Evolutionary conservation across 2,329 filamentous ascomycete genomes (phyloP).

Genomic region (Colletotrichum magnum): DNA sequence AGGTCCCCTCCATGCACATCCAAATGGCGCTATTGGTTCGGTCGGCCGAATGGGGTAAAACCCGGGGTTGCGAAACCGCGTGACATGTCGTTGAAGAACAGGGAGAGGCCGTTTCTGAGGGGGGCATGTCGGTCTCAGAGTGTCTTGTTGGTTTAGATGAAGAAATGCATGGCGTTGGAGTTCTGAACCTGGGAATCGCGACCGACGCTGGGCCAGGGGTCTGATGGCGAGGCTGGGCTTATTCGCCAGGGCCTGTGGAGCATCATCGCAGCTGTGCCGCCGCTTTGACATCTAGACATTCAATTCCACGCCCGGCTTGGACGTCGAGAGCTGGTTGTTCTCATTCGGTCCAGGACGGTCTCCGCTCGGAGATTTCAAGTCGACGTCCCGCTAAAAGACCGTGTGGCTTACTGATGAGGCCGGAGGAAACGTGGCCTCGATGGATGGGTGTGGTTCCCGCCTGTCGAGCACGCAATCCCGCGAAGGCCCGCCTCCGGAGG

Average conservation of each 20-base stretch:
- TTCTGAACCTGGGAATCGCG: background rate
- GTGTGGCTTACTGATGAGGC: background rate
- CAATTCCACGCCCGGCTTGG: background rate
- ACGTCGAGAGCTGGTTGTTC: background rate
- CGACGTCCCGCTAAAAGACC: background rate
- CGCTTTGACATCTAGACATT: background rate
- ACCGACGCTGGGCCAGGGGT: background rate
- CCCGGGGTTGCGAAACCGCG: background rate
- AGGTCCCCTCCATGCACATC: constrained; percentile 18
- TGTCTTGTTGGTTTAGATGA: background rate
- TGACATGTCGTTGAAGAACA: background rate
- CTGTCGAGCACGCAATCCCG: constrained; percentile 23
- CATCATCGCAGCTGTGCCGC: constrained; percentile 5
- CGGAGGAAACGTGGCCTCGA: background rate
- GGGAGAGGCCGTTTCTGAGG: background rate
- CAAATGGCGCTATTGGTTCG: constrained; percentile 28
- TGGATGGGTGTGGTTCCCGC: background rate
- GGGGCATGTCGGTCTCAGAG: background rate
- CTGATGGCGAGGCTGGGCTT: background rate
- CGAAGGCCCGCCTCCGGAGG: constrained; percentile 4
- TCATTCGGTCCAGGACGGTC: background rate
- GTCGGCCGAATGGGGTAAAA: constrained; percentile 24
- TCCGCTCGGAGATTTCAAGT: background rate
- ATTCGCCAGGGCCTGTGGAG: background rate
- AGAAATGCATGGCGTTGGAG: constrained; percentile 11